A percentile compares a stretch with the other conserved stretches of the same genome.
Evolutionary conservation across 2,329 filamentous ascomycete species (phyloP).

Genomic region (Truncatella angustata): DNA sequence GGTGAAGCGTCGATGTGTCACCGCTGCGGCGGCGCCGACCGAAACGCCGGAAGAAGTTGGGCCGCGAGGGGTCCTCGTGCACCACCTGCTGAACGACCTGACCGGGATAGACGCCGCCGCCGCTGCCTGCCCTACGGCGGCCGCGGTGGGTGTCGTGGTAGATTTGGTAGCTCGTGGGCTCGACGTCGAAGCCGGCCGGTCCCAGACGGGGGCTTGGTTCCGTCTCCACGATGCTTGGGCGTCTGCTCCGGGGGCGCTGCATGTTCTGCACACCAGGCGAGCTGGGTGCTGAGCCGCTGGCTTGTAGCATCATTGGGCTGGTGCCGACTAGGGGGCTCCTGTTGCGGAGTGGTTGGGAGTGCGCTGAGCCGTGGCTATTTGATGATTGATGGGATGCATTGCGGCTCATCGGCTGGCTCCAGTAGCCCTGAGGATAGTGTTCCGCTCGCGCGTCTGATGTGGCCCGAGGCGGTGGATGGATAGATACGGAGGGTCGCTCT

Average conservation of each 20-base stretch:
- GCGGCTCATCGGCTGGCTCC: constrained; percentile 50
- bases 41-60: constrained; percentile 8
- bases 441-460: constrained; percentile 16
- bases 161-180: constrained; percentile 27
- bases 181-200: constrained; percentile 19
- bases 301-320: constrained; percentile 10
- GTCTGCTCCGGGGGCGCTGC: constrained; percentile 21
- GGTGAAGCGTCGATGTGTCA: neutral
- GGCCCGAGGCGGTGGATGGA: constrained; percentile 23
- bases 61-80: neutral
- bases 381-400: constrained; percentile 40
- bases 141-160: constrained; percentile 19
- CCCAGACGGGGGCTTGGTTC: constrained; percentile 39
- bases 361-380: constrained; percentile 24
- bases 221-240: constrained; percentile 41
- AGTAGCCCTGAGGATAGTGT: constrained; percentile 36
- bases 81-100: neutral
- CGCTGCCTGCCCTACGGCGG: constrained; percentile 11
- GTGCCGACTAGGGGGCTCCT: constrained; percentile 1
- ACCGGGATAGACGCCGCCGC: neutral
- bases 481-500: constrained; percentile 14
- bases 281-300: constrained; percentile 9
- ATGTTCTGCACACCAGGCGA: constrained; percentile 25
- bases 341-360: constrained; percentile 10
- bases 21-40: neutral